A percentile compares a stretch with the other conserved stretches of the same genome.
Conservation (phyloP, 257 asterid genomes). For the Leptodermis oblonga region DNA sequence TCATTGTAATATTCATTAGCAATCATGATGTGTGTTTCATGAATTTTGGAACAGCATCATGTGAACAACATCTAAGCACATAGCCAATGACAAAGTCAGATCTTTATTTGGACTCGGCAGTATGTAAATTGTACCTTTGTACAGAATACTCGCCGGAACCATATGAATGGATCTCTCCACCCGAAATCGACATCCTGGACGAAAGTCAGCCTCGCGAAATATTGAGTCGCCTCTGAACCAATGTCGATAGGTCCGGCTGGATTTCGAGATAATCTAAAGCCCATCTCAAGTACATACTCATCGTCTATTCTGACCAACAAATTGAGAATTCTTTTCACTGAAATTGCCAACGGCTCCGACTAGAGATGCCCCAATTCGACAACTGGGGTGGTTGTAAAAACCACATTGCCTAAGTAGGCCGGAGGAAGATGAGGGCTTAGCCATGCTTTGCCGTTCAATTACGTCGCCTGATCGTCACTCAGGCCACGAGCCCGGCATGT, state of each 20-base stretch:
- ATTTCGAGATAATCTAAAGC: constrained; percentile 52
- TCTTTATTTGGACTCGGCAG: constrained; percentile 51
- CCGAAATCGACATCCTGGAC: constrained; percentile 72
- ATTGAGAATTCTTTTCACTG: constrained; percentile 43
- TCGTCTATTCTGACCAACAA: constrained; percentile 50
- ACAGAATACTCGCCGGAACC: constrained; percentile 64
- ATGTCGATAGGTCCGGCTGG: constrained; percentile 49
- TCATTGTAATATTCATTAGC: too few relatives aligned
- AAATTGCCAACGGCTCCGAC: constrained; percentile 31
- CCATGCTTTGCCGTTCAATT: constrained; percentile 60
- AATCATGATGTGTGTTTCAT: too few relatives aligned
- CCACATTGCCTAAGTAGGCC: constrained; percentile 68
- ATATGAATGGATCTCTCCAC: constrained; percentile 74
- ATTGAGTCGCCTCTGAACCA: constrained; percentile 46
- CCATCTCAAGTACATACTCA: constrained; percentile 41
- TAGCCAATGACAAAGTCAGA: constrained; percentile 49
- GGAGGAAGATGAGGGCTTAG: constrained; percentile 54
- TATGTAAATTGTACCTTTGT: constrained; percentile 60
- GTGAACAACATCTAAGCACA: constrained; percentile 62
- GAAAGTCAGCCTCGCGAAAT: constrained; percentile 75
- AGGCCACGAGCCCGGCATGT: constrained; percentile 64
- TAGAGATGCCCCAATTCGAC: constrained; percentile 40
- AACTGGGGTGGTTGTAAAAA: constrained; percentile 49
- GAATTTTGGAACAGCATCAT: constrained; percentile 51
- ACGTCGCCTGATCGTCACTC: constrained; percentile 42